phyloP scores from a whole-genome alignment of 176 grass and related monocot genomes.

The Oryza officinalis region DNA sequence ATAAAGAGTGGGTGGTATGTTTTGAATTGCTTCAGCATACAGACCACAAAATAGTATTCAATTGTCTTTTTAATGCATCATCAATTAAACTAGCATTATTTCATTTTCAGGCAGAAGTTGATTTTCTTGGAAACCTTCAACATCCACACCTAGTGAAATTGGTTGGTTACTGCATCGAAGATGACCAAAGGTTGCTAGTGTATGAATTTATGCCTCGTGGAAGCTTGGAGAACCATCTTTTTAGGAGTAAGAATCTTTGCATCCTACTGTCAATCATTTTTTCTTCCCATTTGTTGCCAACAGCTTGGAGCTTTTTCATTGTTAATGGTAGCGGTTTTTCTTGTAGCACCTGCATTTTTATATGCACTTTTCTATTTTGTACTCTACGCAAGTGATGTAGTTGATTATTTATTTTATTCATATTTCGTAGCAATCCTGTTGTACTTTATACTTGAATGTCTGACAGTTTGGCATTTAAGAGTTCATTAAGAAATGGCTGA shows the following conservation, averaged over 20 bases:
- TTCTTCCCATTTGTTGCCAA: conserved; percentile 15
- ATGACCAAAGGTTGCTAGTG: conserved; percentile 95
- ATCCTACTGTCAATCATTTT: neutral
- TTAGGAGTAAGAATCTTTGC: conserved; percentile 70
- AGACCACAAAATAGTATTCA: conserved; percentile 11
- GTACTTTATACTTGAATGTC: neutral
- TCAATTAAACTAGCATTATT: conserved; percentile 31
- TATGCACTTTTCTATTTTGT: neutral
- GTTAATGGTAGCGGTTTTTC: neutral
- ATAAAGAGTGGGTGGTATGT: conserved; percentile 99
- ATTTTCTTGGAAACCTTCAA: conserved; percentile 97
- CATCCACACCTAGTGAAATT: conserved; percentile 97
- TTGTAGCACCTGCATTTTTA: conserved; percentile 1
- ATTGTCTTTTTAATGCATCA: conserved; percentile 12
- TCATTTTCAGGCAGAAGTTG: conserved; percentile 80
- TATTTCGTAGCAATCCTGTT: neutral
- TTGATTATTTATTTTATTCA: neutral
- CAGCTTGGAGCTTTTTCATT: neutral
- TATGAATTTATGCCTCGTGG: conserved; percentile 99
- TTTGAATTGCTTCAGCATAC: conserved; percentile 25
- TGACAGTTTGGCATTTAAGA: conserved; percentile 23
- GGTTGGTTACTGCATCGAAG: conserved; percentile 99
- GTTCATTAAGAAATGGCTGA: neutral
- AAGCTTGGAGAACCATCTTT: conserved; percentile 99
- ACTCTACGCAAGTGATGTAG: neutral